A percentile compares a stretch with the other conserved stretches of the same genome.
phyloP scores from a whole-genome alignment of 371 early-diverging fungal genomes.

The Lichtheimia corymbifera region DNA sequence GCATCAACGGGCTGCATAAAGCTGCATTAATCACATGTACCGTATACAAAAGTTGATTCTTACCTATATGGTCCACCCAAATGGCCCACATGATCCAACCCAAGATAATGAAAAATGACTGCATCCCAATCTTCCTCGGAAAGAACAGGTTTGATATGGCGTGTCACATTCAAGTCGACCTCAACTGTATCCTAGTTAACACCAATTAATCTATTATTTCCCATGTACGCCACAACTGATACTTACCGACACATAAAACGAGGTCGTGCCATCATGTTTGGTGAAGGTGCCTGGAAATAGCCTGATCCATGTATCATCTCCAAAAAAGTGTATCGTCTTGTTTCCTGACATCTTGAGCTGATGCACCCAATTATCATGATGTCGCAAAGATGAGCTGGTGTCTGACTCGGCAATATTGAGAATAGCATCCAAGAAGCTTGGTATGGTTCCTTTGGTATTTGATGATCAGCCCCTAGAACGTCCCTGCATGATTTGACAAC shows the following conservation, averaged over 20 bases:
- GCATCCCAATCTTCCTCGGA: constrained; percentile 76
- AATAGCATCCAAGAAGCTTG: constrained; percentile 76
- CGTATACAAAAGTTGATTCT: neutral
- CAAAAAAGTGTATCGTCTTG: constrained; percentile 78
- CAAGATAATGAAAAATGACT: constrained; percentile 89
- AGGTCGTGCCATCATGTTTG: constrained; percentile 75
- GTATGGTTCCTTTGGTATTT: constrained; percentile 48
- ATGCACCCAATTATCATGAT: constrained; percentile 76
- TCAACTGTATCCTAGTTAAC: constrained; percentile 68
- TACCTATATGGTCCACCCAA: constrained; percentile 78
- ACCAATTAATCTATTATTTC: neutral
- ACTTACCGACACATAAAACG: constrained; percentile 74
- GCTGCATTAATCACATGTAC: neutral
- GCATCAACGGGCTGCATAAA: constrained; percentile 63
- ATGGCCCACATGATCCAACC: constrained; percentile 96
- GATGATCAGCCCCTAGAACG: neutral
- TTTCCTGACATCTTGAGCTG: constrained; percentile 59
- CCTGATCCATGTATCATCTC: constrained; percentile 95
- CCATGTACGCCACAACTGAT: too few relatives aligned
- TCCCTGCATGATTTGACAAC: neutral
- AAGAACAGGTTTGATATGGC: constrained; percentile 71
- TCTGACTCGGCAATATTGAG: constrained; percentile 85
- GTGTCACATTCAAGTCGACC: constrained; percentile 80
- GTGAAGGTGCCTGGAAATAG: constrained; percentile 76
- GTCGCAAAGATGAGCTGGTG: constrained; percentile 64